A percentile compares a stretch with the other conserved stretches of the same genome.
Evolutionary conservation across 371 early-diverging fungal species (phyloP).

Genomic region (Homolaphlyctis polyrhiza): DNA sequence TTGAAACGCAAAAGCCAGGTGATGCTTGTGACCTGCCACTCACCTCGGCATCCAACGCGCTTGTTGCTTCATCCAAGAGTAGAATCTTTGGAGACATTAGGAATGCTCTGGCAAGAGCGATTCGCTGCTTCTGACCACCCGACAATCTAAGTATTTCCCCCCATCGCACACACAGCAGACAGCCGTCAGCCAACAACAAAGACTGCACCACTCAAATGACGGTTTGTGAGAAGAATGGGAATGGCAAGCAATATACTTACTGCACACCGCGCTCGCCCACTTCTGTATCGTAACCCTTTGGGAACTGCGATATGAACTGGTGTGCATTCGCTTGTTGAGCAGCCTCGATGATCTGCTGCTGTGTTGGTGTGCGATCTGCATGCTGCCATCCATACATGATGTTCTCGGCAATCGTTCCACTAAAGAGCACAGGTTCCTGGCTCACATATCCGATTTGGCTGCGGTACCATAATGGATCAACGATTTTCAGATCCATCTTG

Average conservation of each 20-base stretch:
- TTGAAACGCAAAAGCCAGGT: no score
- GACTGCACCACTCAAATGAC: conserved; percentile 7
- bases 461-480: conserved; percentile 58
- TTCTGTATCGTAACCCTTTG: conserved; percentile 71
- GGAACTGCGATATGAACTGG: conserved; percentile 65
- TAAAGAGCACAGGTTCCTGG: conserved; percentile 85
- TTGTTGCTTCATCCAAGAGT: not conserved
- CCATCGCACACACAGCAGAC: not conserved
- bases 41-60: not conserved
- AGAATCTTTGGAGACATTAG: not conserved
- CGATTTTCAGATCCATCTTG: conserved; percentile 23
- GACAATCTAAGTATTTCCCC: conserved; percentile 84
- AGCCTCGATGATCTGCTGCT: conserved; percentile 55
- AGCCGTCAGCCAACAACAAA: not conserved
- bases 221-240: conserved; percentile 18
- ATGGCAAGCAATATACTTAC: not conserved
- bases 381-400: conserved; percentile 54
- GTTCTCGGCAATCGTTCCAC: conserved; percentile 74
- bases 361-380: conserved; percentile 29
- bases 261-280: conserved; percentile 32
- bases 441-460: conserved; percentile 76
- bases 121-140: conserved; percentile 51
- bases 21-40: not conserved
- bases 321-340: conserved; percentile 70
- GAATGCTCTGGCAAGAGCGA: conserved; percentile 43